Evolutionary conservation across 2,329 filamentous ascomycete species (phyloP), one percentile per base, ranked within the genome.

Genomic region (Colletotrichum incanum): DNA sequence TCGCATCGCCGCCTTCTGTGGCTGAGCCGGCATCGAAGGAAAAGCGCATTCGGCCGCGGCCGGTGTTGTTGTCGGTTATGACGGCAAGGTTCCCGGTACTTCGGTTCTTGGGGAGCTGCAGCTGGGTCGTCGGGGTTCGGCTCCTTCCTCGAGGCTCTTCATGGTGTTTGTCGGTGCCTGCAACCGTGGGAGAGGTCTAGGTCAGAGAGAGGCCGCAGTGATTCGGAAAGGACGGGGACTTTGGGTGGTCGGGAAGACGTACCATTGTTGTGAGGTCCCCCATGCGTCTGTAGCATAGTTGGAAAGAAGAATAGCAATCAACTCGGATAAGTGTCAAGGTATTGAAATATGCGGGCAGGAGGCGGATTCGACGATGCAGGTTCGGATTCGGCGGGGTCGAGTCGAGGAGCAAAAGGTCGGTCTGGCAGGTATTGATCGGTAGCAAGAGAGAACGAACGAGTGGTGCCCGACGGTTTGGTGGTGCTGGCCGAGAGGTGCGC

Each of bases 1-100:
- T 85, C 77, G 89, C 86, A 80, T 95, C 93, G 73, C 82, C 79
- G 73, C 55, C 55, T 16, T 71, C 71, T 26, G 83, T 82, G 75
- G 88, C 86, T 73, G 89, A 86, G 64, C 91, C 89, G 70, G 90
- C 91, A 81, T 96, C 94, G 79, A 95, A 91, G 62, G 94, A 96
- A 83, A 94, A 92, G 73, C 93, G 92, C 80, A 91, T 87, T 83
- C 90, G 86, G 75, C 87, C 86, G 74, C 88, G 90, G 75, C 92
- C 90, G 62, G 88, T 82, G n/a, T 77, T 81, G 58, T 63, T 64
- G 72, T 89, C 86, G 74, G 80, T 80, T 74, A 84, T 79, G 74
- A 87, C 80, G 70, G 85, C 82, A 72, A 92, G 84, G 78, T 91
- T 92, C 64, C 89, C 87, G n/a, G 90, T 91, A 79, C 90, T 92